These are phyloP conservation scores for Phytopythium oedochilum DNA, from an alignment of 352 stramenopile genomes.

Conservation along the genomic window DNA sequence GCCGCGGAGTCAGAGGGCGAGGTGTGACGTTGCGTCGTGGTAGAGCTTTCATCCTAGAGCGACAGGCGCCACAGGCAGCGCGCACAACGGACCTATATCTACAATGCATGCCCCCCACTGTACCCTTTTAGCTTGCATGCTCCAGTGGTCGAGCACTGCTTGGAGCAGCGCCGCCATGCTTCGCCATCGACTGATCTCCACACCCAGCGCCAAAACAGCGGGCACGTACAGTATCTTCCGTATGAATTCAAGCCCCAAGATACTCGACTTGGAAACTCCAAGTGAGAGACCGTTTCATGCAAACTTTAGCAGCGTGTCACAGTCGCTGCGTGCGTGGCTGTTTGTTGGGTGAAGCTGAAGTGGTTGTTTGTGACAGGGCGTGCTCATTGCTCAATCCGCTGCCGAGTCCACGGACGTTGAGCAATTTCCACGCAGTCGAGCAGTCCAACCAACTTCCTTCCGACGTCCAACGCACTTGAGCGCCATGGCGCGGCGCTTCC, in stretches of 20 bases:
- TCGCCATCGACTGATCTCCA: too few relatives aligned
- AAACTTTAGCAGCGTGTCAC: background rate
- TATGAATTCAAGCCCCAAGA: too few relatives aligned
- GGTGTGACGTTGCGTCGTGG: background rate
- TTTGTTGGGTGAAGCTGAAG: constrained; percentile 2
- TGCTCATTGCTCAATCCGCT: background rate
- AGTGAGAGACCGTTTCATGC: background rate
- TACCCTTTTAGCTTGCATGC: too few relatives aligned
- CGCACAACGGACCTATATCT: background rate
- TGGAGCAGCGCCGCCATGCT: too few relatives aligned
- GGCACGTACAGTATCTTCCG: too few relatives aligned
- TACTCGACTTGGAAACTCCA: background rate
- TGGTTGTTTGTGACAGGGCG: constrained; percentile 2
- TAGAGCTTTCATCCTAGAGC: background rate
- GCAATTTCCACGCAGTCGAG: too few relatives aligned
- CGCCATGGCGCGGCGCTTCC: constrained; percentile 14
- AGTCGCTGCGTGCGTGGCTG: background rate
- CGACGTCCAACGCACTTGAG: too few relatives aligned
- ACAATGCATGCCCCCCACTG: too few relatives aligned
- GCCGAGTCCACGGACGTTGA: background rate
- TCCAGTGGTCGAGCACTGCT: too few relatives aligned
- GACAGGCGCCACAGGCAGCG: background rate
- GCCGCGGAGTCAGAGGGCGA: background rate
- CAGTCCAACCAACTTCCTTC: too few relatives aligned
- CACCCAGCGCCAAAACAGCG: too few relatives aligned